A percentile compares a stretch with the other conserved stretches of the same genome.
phyloP scores from a whole-genome alignment of 305 asterid species.

The Rubia occidens region DNA sequence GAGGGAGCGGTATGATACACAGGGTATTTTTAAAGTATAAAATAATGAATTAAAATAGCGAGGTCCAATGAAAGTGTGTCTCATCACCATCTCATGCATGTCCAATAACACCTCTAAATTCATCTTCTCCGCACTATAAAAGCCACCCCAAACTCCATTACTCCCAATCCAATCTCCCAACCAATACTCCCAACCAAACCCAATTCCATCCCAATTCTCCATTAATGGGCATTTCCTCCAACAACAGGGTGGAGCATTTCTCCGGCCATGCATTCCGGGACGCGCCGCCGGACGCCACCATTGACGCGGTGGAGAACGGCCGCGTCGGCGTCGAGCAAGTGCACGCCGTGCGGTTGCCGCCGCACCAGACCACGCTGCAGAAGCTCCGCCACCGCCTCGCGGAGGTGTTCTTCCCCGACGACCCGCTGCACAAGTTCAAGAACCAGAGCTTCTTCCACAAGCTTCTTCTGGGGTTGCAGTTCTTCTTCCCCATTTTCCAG shows the following conservation, averaged over 20 bases:
- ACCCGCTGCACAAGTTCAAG: conserved; percentile 69
- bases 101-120: not conserved
- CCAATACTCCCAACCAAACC: not conserved
- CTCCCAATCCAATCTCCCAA: not conserved
- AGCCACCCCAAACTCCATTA: not conserved
- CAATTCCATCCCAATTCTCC: not conserved
- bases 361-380: conserved; percentile 44
- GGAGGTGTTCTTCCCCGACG: conserved; percentile 82
- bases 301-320: conserved; percentile 3
- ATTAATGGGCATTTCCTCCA: conserved; percentile 32
- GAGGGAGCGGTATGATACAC: too few relatives aligned
- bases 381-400: conserved; percentile 50
- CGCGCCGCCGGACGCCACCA: conserved; percentile 7
- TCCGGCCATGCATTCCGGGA: conserved; percentile 25
- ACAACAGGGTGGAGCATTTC: conserved; percentile 34
- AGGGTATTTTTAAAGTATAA: too few relatives aligned
- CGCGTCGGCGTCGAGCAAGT: conserved; percentile 26
- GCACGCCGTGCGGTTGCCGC: conserved; percentile 67
- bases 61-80: not conserved
- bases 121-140: too few relatives aligned
- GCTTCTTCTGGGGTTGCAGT: conserved; percentile 35
- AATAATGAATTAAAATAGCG: too few relatives aligned
- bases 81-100: not conserved
- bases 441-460: conserved; percentile 40
- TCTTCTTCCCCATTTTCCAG: conserved; percentile 48